Evolutionary conservation across 73 alveolate genomes (phyloP).

Genomic region (Paramecium sonneborni): DNA sequence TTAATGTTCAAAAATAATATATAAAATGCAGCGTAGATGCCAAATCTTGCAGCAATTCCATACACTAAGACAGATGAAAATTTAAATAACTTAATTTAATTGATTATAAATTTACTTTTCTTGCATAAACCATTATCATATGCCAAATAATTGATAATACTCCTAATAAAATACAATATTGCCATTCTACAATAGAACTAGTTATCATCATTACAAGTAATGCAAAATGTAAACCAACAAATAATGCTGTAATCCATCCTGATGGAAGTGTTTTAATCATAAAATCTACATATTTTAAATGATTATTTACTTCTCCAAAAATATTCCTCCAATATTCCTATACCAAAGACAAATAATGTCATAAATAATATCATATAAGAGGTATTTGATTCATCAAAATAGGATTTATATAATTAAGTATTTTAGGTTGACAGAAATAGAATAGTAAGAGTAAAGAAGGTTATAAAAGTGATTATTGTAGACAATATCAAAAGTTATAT

Average conservation of each 20-base stretch:
- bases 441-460: not conserved
- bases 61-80: conserved; percentile 33
- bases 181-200: not conserved
- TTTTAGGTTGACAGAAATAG: not conserved
- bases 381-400: conserved; percentile 20
- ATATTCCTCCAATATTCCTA: conserved; percentile 48
- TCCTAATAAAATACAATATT: not conserved
- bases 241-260: not conserved
- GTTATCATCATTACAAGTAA: not conserved
- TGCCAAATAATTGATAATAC: not conserved
- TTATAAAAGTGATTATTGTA: not conserved
- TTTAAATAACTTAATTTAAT: not conserved
- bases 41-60: conserved; percentile 45
- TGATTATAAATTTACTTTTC: not conserved
- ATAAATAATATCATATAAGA: not conserved
- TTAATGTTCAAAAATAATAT: conserved; percentile 38
- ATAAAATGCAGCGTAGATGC: conserved; percentile 5
- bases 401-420: not conserved
- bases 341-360: not conserved
- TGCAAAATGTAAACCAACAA: not conserved
- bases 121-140: conserved; percentile 36
- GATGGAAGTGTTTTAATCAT: conserved; percentile 20
- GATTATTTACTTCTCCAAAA: conserved; percentile 1
- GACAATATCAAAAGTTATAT: not conserved
- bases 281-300: not conserved